Base-by-base conservation (phyloP, 1,284 basidiomycete genomes). In the Wallemia mellicola region DNA sequence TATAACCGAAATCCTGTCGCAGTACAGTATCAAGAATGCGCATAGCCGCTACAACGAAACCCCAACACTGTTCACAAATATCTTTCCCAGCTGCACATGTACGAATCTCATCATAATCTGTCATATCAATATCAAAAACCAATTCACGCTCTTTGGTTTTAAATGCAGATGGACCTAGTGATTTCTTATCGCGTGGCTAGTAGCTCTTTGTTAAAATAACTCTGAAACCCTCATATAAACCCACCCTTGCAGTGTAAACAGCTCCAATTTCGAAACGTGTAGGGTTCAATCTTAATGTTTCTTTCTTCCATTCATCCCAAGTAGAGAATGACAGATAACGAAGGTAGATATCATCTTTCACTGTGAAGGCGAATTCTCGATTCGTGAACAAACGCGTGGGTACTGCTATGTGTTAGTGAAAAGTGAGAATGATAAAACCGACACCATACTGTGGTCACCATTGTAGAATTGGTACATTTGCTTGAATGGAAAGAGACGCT, bases 61-160 rank as follows among this genome's bases (percentile, higher is more conserved):
- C 78, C 92, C 94, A 98, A 72, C 94, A 99, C 48, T 82, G 78
- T 63, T 76, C 77, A 73, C 92, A 98, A 70, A 99, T 95, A 61
- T 77, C 81, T 60, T 91, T 87, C 60, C 81, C 86, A 1, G 80
- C 80, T 71, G 94, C 98, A 71, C 94, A 99, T 0, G 87, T 95
- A 59, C 94, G 81, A 66, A 98, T 80, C 61, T 82, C 76, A 70
- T 99, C 94, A 72, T 99, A 99, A 72, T 99, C 92, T 19, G 92
- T 94, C 91, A 99, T 95, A 71, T 99, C 92, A 68, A 99, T 95
- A 79, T 98, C 94, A 67, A 99, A 95, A 0, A 99, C 94, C 28
- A 99, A 80, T 70, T 98, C 92, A 63, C 94, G 83, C 61, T 80
- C 77, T 26, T 80, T 71, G 0, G 92, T 88, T 58, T 77, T 76